A percentile compares a stretch with the other conserved stretches of the same genome.
phyloP scores from a whole-genome alignment of 2,329 filamentous ascomycete species.

The Fusarium marasasianum region DNA sequence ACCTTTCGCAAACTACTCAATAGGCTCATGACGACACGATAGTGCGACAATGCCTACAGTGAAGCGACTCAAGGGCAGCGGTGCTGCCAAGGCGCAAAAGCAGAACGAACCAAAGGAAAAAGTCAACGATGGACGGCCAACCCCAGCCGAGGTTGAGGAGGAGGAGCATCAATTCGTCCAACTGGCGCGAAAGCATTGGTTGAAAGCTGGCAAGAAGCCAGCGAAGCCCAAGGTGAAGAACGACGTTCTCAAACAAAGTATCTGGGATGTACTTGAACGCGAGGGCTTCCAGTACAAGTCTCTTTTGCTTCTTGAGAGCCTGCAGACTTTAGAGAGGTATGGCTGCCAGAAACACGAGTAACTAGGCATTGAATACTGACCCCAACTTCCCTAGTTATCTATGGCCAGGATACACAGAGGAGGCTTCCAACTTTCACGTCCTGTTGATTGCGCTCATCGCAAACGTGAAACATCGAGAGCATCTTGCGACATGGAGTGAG shows the following conservation, averaged over 20 bases:
- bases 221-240: conserved; percentile 80
- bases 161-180: conserved; percentile 77
- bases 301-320: conserved; percentile 83
- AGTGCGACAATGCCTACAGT: conserved; percentile 62
- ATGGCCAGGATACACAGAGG: conserved; percentile 91
- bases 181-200: conserved; percentile 86
- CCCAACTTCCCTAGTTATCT: conserved; percentile 71
- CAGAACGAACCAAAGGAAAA: conserved; percentile 51
- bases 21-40: conserved; percentile 38
- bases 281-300: conserved; percentile 81
- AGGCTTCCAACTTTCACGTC: conserved; percentile 91
- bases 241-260: conserved; percentile 83
- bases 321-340: conserved; percentile 88
- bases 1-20: background rate
- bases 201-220: conserved; percentile 69
- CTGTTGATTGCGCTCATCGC: conserved; percentile 85
- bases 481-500: conserved; percentile 86
- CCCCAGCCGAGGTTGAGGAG: conserved; percentile 74
- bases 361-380: conserved; percentile 42
- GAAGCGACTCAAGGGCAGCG: conserved; percentile 66
- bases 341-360: background rate
- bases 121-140: conserved; percentile 53
- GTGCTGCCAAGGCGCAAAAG: conserved; percentile 52
- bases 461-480: conserved; percentile 88
- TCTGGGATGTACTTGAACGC: conserved; percentile 89